Conservation (phyloP, 306 rosid species). For the Betula pendula region DNA sequence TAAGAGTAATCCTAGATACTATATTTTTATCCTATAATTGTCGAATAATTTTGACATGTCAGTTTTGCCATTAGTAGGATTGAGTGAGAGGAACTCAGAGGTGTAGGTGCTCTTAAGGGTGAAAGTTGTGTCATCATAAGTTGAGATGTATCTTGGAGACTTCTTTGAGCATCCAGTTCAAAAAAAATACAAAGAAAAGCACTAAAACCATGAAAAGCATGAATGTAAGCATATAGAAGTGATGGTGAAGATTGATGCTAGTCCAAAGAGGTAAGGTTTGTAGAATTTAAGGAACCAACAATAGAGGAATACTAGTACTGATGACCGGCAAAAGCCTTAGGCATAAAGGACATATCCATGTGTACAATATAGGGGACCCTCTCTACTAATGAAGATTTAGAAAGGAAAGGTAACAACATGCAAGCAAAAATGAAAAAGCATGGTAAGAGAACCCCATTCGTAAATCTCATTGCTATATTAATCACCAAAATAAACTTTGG, state of each 20-base stretch:
- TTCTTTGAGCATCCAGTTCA: constrained; percentile 7
- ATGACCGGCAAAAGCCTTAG: not conserved
- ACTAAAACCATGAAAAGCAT: not conserved
- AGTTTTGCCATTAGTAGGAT: no score
- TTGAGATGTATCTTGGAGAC: not conserved
- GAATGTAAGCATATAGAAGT: not conserved
- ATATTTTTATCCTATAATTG: no score
- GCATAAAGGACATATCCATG: constrained; percentile 20
- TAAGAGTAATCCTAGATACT: no score
- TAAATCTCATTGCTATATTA: no score
- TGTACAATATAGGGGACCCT: constrained; percentile 12
- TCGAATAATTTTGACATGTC: no score
- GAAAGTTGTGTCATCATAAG: not conserved
- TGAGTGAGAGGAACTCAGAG: constrained; percentile 16
- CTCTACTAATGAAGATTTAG: not conserved
- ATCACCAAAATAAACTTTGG: no score
- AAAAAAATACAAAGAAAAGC: not conserved
- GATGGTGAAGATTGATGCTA: not conserved
- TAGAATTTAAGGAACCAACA: not conserved
- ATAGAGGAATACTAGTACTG: constrained; percentile 13
- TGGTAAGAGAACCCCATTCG: no score
- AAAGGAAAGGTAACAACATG: not conserved
- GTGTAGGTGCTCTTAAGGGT: not conserved
- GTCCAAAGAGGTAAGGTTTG: not conserved
- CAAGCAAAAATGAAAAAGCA: no score